Base-by-base conservation (phyloP, 257 asterid species). In the Cordia subcordata region DNA sequence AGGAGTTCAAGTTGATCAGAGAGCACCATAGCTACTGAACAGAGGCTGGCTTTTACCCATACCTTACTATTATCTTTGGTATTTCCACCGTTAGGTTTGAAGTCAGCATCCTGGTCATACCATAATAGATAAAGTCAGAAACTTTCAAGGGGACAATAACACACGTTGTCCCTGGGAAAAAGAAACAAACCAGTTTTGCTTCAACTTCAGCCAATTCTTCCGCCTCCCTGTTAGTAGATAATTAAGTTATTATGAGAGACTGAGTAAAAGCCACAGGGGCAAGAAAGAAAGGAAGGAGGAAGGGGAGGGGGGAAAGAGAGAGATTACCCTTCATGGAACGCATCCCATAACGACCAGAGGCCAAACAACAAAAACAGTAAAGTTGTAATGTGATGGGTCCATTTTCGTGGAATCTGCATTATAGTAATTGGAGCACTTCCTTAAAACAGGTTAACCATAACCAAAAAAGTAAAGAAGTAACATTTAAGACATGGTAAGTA, bases 331-430 rank as follows among this genome's bases (percentile, higher is more conserved):
- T 83, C 99, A 14, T 73, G 65, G 68, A 83, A 89, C 62, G 95
- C 99, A 70, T 93, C 99, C 97, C 96, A 79, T 38, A 93, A 75
- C 68, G 99, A 93, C 99, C 99, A 93, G 42, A 93, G 35, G 55
- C 99, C 99, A 68, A 93, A 93, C 46, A 85, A 96, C 74, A 93
- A 63, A 78, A 93, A 88, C 72, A 86, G 72, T 38, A 86, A 8
- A 44, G 96, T 93, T 27, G 97, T 93, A 57, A 93, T 73, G 61
- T 93, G 97, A 83, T 89, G 99, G 57, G 97, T 85, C 99, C 89
- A 89, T 79, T 86, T 72, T 53, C 97, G 94, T 14, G 99, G 65
- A 61, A 93, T 81, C 99, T 93, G 85, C 78, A 63, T 5, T 19
- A 19, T 52, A 27, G 6, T 20, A 6, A 3, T 13, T 20, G 14